These are phyloP conservation scores for Cryphonectria naterciae DNA, from an alignment of 2,329 filamentous ascomycete genomes.

Conservation along the genomic window DNA sequence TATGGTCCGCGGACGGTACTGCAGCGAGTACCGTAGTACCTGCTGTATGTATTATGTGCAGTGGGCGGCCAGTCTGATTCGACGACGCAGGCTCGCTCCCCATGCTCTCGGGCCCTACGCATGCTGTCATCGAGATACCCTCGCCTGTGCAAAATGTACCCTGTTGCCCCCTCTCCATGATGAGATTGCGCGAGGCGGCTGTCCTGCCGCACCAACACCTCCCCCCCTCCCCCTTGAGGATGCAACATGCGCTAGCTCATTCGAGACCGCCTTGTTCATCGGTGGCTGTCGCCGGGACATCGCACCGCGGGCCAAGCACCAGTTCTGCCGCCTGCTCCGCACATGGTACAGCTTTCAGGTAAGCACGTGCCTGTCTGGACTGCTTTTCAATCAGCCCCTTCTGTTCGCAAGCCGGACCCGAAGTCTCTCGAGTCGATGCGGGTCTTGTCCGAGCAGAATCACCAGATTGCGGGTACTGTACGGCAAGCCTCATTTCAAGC, in stretches of 20 bases:
- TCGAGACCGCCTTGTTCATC: neutral
- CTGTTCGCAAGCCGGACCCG: neutral
- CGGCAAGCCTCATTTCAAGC: slow-evolving; percentile 10
- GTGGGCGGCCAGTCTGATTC: neutral
- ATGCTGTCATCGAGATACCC: slow-evolving; percentile 5
- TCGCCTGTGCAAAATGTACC: neutral
- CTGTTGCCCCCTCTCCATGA: neutral
- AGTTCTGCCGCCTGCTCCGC: slow-evolving; percentile 10
- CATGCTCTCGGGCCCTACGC: neutral
- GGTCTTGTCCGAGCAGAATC: slow-evolving; percentile 2
- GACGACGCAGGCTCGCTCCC: neutral
- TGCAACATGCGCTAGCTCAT: neutral
- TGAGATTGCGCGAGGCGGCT: slow-evolving; percentile 1
- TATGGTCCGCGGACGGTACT: neutral
- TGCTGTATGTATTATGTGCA: neutral
- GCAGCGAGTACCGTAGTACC: neutral
- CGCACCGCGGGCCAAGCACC: slow-evolving; percentile 4
- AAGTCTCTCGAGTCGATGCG: neutral
- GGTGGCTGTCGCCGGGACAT: slow-evolving; percentile 1
- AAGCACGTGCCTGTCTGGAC: neutral
- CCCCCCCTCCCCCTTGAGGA: neutral
- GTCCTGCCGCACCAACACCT: neutral
- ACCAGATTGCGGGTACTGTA: slow-evolving; percentile 12
- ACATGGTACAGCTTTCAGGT: neutral
- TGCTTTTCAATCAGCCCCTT: neutral